A percentile compares a stretch with the other conserved stretches of the same genome.
Evolutionary conservation across 2,329 filamentous ascomycete genomes (phyloP).

Genomic region (Hysterium pulicare): DNA sequence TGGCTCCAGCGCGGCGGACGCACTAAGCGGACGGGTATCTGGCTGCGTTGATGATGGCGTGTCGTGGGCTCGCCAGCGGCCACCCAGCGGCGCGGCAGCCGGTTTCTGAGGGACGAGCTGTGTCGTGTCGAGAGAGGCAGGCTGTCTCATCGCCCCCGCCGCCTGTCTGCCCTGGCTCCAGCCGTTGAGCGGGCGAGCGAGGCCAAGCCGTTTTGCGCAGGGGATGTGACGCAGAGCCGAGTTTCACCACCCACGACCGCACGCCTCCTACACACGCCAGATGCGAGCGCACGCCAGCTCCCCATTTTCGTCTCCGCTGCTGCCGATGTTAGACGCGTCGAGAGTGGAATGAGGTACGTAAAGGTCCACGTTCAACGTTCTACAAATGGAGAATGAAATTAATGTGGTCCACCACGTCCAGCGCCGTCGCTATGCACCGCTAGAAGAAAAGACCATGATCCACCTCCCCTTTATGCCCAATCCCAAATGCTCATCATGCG

Average conservation of each 20-base stretch:
- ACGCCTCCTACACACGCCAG: conserved; percentile 1
- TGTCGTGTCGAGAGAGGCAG: too few species aligned
- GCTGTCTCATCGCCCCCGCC: too few species aligned
- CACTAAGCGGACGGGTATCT: too few species aligned
- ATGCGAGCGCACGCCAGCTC: neutral
- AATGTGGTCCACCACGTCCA: conserved; percentile 17
- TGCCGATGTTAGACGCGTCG: conserved; percentile 11
- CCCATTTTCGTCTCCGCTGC: conserved; percentile 1
- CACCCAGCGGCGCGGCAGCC: conserved; percentile 8
- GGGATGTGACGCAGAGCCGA: conserved; percentile 8
- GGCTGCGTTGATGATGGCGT: too few species aligned
- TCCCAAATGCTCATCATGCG: conserved; percentile 2
- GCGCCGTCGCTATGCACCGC: conserved; percentile 32
- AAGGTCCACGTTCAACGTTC: conserved; percentile 7
- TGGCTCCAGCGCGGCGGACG: too few species aligned
- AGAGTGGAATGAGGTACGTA: too few species aligned
- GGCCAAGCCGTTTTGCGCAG: conserved; percentile 10
- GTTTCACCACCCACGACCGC: conserved; percentile 15
- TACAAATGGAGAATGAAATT: conserved; percentile 7
- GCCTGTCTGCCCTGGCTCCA: too few species aligned
- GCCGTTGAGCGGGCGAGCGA: too few species aligned
- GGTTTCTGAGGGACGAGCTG: conserved; percentile 10
- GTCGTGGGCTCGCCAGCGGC: too few species aligned
- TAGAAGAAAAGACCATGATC: conserved; percentile 5
- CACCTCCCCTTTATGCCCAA: conserved; percentile 1